These are phyloP conservation scores for Glaciozyma martinii DNA, from an alignment of 768 basidiomycete species.

Conservation along the genomic window DNA sequence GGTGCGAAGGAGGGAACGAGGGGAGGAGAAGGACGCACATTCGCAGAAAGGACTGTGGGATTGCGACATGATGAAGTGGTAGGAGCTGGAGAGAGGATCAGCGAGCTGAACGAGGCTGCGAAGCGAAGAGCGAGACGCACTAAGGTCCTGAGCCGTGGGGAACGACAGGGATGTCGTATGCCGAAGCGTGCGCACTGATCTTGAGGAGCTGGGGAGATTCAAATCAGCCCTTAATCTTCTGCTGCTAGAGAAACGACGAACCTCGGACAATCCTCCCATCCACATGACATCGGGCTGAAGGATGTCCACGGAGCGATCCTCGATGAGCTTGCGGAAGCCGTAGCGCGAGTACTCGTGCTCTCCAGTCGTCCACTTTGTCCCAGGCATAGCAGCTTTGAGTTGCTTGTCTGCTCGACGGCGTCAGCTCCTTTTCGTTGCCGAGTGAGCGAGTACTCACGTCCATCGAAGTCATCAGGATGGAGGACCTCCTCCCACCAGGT, in stretches of 20 bases:
- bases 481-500: constrained; percentile 43
- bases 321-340: constrained; percentile 42
- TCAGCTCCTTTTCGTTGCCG: too few relatives aligned
- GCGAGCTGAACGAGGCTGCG: constrained; percentile 39
- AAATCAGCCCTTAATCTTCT: background rate
- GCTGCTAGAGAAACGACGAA: background rate
- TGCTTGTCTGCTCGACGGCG: too few relatives aligned
- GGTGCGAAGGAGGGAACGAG: constrained; percentile 24
- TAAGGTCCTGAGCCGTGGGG: constrained; percentile 48
- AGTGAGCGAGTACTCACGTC: too few relatives aligned
- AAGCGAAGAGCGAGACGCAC: constrained; percentile 42
- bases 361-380: constrained; percentile 42
- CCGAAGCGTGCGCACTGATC: constrained; percentile 42
- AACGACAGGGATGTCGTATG: constrained; percentile 48
- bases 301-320: constrained; percentile 41
- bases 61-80: constrained; percentile 45
- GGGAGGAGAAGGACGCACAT: constrained; percentile 22
- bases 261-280: constrained; percentile 32
- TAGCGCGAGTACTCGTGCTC: constrained; percentile 41
- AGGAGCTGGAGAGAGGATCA: constrained; percentile 26
- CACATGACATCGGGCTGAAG: constrained; percentile 44
- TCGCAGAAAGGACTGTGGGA: constrained; percentile 41
- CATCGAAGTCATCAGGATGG: constrained; percentile 42
- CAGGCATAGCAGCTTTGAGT: constrained; percentile 40
- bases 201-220: constrained; percentile 32